Conservation (phyloP, 495 filamentous ascomycete species). For the Paragyromitra xinjiangensis region DNA sequence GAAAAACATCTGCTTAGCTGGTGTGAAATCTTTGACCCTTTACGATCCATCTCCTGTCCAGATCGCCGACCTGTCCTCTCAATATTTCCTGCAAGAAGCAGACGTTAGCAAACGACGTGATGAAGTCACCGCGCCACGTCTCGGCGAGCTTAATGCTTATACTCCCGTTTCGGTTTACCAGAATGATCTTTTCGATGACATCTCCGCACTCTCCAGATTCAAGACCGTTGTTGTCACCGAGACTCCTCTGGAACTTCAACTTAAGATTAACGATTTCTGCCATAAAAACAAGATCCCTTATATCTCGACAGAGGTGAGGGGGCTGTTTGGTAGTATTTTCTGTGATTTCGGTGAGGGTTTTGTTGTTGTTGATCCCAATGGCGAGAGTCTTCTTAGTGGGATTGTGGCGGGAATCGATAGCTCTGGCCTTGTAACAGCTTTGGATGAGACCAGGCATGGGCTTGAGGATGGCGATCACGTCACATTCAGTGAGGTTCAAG, state of each 20-base stretch:
- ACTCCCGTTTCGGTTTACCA: constrained; percentile 84
- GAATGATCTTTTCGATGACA: constrained; percentile 64
- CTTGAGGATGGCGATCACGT: constrained; percentile 96
- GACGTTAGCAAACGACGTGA: constrained; percentile 95
- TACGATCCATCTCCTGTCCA: constrained; percentile 53
- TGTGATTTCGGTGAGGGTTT: constrained; percentile 97
- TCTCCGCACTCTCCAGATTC: constrained; percentile 82
- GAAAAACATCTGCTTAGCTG: constrained; percentile 98
- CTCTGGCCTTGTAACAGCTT: constrained; percentile 87
- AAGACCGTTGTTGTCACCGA: constrained; percentile 92
- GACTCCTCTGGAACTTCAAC: constrained; percentile 78
- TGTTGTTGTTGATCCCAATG: constrained; percentile 85
- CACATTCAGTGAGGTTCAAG: constrained; percentile 90
- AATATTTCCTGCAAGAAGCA: constrained; percentile 89
- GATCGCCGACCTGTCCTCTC: constrained; percentile 56
- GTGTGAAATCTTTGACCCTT: constrained; percentile 72
- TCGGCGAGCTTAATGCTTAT: constrained; percentile 95
- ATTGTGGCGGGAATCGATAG: constrained; percentile 90
- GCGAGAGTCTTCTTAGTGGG: constrained; percentile 84
- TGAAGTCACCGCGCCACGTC: constrained; percentile 81
- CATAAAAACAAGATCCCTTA: constrained; percentile 91
- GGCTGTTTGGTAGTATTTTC: constrained; percentile 94
- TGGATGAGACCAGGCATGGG: constrained; percentile 95
- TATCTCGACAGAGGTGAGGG: constrained; percentile 85
- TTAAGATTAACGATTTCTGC: constrained; percentile 86